These are phyloP conservation scores for Coemansia sp. DNA, from an alignment of 192 early-diverging fungal genomes.

Conservation along the genomic window DNA sequence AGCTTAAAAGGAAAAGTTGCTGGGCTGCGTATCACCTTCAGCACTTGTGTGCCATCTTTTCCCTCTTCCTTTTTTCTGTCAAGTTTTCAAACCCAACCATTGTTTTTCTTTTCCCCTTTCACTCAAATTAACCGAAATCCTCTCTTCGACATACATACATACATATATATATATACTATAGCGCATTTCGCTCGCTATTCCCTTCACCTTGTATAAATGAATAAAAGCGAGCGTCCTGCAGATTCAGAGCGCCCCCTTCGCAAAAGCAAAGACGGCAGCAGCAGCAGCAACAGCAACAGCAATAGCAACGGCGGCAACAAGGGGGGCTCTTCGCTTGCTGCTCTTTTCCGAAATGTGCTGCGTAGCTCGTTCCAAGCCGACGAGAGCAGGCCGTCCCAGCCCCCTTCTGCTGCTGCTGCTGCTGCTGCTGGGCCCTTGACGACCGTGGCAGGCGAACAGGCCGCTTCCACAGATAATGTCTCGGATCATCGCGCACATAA, in stretches of 20 bases:
- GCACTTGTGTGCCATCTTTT: not conserved
- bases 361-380: conserved; percentile 30
- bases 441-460: not conserved
- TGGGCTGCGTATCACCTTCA: not conserved
- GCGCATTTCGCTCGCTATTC: not conserved
- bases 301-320: conserved; percentile 16
- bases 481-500: not conserved
- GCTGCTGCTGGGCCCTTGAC: not conserved
- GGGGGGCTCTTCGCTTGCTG: conserved; percentile 13
- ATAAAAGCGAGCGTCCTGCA: conserved; percentile 4
- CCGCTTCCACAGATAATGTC: not conserved
- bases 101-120: not conserved
- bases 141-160: not conserved
- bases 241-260: not conserved
- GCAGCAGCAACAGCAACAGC: conserved; percentile 10
- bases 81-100: not conserved
- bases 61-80: not conserved
- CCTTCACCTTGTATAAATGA: conserved; percentile 4
- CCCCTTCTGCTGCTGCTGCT: not conserved
- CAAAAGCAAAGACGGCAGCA: conserved; percentile 1
- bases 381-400: conserved; percentile 11
- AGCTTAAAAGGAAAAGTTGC: conserved; percentile 1
- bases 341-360: conserved; percentile 43
- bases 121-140: not conserved
- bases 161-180: no score